Evolutionary conservation across 306 rosid species (phyloP).

Genomic region (Rosa multiflora): DNA sequence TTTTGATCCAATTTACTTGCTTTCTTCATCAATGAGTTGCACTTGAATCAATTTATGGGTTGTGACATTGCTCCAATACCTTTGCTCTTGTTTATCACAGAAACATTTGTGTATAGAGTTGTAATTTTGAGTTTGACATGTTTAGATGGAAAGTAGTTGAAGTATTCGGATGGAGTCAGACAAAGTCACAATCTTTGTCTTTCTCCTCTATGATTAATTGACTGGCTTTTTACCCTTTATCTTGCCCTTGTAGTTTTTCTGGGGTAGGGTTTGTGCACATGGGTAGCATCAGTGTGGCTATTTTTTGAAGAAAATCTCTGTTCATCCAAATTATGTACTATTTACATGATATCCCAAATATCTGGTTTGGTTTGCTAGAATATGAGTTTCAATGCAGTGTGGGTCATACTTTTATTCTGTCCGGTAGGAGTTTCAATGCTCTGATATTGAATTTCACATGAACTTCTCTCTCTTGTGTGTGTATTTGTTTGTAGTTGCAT

Average conservation of each 20-base stretch:
- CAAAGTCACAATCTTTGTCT: background rate
- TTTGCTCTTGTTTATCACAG: constrained; percentile 18
- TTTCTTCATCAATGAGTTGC: constrained; percentile 31
- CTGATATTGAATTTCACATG: background rate
- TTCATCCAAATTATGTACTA: background rate
- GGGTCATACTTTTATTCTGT: background rate
- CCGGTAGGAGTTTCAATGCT: background rate
- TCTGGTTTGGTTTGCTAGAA: background rate
- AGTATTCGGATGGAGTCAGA: constrained; percentile 28
- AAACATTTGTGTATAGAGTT: constrained; percentile 26
- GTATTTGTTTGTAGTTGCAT: background rate
- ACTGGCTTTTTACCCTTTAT: background rate
- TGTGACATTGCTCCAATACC: constrained; percentile 4
- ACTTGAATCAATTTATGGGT: constrained; percentile 25
- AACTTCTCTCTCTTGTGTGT: background rate
- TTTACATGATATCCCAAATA: background rate
- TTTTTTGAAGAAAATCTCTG: background rate
- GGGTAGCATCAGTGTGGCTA: background rate
- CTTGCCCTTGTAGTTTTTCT: background rate
- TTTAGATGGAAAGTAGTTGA: constrained; percentile 1
- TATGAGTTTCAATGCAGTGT: background rate
- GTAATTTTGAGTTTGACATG: background rate
- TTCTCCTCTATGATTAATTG: background rate
- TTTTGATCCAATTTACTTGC: constrained; percentile 19
- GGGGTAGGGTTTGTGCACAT: background rate